A percentile compares a stretch with the other conserved stretches of the same genome.
phyloP scores from a whole-genome alignment of 2,329 filamentous ascomycete species.

The Pseudomassariella vexata region DNA sequence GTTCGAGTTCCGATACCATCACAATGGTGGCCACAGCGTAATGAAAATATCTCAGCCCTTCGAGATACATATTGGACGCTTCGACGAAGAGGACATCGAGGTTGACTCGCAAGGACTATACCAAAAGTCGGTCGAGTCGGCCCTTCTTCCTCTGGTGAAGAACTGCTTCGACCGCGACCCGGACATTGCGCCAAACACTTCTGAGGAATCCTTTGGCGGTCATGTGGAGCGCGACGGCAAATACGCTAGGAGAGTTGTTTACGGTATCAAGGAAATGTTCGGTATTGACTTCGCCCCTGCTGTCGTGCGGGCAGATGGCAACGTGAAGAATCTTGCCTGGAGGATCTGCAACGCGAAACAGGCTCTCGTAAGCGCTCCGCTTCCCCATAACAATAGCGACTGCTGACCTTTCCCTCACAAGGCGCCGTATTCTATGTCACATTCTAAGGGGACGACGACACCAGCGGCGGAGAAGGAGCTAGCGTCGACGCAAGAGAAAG shows the following conservation, averaged over 20 bases:
- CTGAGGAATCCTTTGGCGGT: constrained; percentile 78
- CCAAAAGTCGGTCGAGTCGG: constrained; percentile 65
- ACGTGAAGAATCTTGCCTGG: constrained; percentile 86
- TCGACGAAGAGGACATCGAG: constrained; percentile 68
- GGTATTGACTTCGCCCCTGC: constrained; percentile 92
- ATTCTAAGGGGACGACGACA: constrained; percentile 56
- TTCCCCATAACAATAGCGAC: constrained; percentile 2
- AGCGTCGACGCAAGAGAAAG: too few relatives aligned
- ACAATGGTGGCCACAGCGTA: constrained; percentile 85
- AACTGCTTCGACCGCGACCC: constrained; percentile 92
- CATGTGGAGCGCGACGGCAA: constrained; percentile 83
- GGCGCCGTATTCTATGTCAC: constrained; percentile 69
- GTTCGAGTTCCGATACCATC: constrained; percentile 96
- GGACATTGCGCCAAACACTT: constrained; percentile 76
- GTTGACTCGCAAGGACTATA: constrained; percentile 55
- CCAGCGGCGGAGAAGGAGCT: constrained; percentile 41
- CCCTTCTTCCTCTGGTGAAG: constrained; percentile 74
- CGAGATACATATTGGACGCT: constrained; percentile 77
- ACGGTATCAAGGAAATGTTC: constrained; percentile 94
- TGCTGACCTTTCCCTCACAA: constrained; percentile 23
- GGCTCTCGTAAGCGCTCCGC: constrained; percentile 68
- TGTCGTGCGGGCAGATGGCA: constrained; percentile 88
- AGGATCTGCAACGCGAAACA: constrained; percentile 93
- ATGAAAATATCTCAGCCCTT: constrained; percentile 94
- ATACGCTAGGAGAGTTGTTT: constrained; percentile 84